Evolutionary conservation across 2,329 filamentous ascomycete species (phyloP), one percentile per base, ranked within the genome.

Genomic region (Ilyonectria mors-panacis): DNA sequence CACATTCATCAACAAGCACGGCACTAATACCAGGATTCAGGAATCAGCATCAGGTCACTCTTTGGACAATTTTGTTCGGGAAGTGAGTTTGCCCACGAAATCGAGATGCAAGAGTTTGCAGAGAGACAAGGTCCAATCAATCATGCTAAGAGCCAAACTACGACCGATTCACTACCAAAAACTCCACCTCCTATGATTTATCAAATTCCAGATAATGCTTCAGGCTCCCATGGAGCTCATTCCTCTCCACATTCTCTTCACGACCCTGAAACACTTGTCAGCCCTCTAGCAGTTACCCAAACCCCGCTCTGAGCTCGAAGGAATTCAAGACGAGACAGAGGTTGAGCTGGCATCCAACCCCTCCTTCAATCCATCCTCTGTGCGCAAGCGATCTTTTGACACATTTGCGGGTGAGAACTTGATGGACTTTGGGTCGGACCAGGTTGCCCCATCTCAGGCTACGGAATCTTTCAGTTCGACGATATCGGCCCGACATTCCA

Each of bases 31-130:
- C 26, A 1, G 56, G 13, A 6, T 3, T 33, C 28, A 83, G 86
- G 76, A 1, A 80, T 91, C 8, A 91, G 89, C 6, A 92, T 97
- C 70, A 70, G 82, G n/a, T 81, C 79, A 0, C 84, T 97, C 0
- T 97, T 97, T 74, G 93, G 93, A 0, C 79, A 88, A 23, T 81
- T 89, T 30, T 97, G 94, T 77, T 88, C 87, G 0, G 86, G 83
- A 0, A 77, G 83, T 0, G 69, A 69, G 0, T 97, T 95, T 75
- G 80, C 82, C 1, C 90, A 95, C 73, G 94, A 97, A 70, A 47
- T 76, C 6, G 73, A 87, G 61, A 91, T 94, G 86, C 80, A 84
- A 8, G 48, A 53, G 2, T 19, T 77, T 30, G 47, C 47, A 7
- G 55, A 55, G n/a, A 19, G 15, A n/a, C 9, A 66, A 19, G 42